Conservation (phyloP, 495 filamentous ascomycete species). For the Podospora pseudopauciseta region DNA sequence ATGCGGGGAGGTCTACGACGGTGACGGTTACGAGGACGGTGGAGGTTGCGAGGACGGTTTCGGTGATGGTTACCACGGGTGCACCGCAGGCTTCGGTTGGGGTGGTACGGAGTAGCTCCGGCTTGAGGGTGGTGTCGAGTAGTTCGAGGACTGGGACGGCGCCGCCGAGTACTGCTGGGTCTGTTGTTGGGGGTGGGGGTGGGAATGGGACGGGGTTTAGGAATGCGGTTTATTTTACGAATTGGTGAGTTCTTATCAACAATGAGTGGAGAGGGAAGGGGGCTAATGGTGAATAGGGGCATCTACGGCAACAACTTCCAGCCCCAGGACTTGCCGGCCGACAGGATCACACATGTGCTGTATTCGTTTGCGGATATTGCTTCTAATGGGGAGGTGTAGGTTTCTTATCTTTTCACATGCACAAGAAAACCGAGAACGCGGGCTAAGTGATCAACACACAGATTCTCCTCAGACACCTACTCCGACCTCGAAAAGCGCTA, state of each 20-base stretch:
- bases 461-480: conserved; percentile 50
- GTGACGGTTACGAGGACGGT: conserved; percentile 18
- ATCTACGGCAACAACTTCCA: conserved; percentile 75
- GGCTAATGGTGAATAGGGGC: conserved; percentile 46
- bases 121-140: background rate
- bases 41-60: background rate
- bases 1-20: background rate
- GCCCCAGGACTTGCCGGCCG: conserved; percentile 72
- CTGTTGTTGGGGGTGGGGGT: background rate
- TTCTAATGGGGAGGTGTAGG: conserved; percentile 76
- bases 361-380: conserved; percentile 86
- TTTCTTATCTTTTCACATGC: background rate
- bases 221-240: conserved; percentile 48
- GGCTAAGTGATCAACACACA: conserved; percentile 15
- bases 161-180: background rate
- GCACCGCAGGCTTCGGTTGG: background rate
- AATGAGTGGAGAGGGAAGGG: background rate
- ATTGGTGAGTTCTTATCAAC: conserved; percentile 42
- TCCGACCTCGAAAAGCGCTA: conserved; percentile 74
- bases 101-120: background rate
- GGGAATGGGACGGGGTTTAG: conserved; percentile 17
- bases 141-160: too few species aligned
- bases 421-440: too few species aligned
- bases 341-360: conserved; percentile 76
- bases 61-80: background rate